phyloP scores from a whole-genome alignment of 1,284 basidiomycete species.

The Sphaerobolus stellatus region DNA sequence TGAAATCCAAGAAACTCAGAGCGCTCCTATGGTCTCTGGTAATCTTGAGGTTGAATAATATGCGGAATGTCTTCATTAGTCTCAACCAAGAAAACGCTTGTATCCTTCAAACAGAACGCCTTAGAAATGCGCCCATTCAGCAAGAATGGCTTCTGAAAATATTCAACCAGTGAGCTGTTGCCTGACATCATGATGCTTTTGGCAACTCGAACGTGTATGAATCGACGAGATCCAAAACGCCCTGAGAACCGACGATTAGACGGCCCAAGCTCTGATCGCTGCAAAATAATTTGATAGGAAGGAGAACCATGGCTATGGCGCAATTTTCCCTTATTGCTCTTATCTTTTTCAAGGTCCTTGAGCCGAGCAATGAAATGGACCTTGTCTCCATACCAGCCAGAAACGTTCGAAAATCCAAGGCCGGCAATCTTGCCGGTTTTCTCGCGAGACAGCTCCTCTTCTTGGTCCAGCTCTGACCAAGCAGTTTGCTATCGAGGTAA shows the following conservation, averaged over 20 bases:
- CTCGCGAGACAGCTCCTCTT: slow-evolving; percentile 60
- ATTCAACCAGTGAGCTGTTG: slow-evolving; percentile 32
- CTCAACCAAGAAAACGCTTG: slow-evolving; percentile 58
- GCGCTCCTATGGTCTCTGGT: slow-evolving; percentile 56
- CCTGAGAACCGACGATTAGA: slow-evolving; percentile 65
- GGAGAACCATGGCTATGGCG: neutral
- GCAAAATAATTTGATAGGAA: slow-evolving; percentile 39
- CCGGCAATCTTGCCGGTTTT: slow-evolving; percentile 54
- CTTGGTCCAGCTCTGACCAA: slow-evolving; percentile 67
- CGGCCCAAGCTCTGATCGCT: slow-evolving; percentile 53
- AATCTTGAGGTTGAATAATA: slow-evolving; percentile 19
- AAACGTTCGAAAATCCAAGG: slow-evolving; percentile 57
- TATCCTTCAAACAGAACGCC: slow-evolving; percentile 61
- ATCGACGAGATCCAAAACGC: slow-evolving; percentile 57
- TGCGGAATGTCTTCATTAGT: slow-evolving; percentile 46
- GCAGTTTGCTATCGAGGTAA: slow-evolving; percentile 33
- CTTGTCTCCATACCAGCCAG: slow-evolving; percentile 64
- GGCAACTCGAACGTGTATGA: slow-evolving; percentile 55
- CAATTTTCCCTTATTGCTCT: too few relatives aligned
- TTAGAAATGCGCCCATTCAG: slow-evolving; percentile 62
- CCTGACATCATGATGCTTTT: slow-evolving; percentile 35
- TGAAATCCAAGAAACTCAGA: slow-evolving; percentile 45
- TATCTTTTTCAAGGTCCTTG: slow-evolving; percentile 20
- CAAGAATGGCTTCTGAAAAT: slow-evolving; percentile 52
- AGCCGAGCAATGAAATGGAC: slow-evolving; percentile 59